phyloP scores from a whole-genome alignment of 108 stramenopile species.

The Epithemia pelagica region DNA sequence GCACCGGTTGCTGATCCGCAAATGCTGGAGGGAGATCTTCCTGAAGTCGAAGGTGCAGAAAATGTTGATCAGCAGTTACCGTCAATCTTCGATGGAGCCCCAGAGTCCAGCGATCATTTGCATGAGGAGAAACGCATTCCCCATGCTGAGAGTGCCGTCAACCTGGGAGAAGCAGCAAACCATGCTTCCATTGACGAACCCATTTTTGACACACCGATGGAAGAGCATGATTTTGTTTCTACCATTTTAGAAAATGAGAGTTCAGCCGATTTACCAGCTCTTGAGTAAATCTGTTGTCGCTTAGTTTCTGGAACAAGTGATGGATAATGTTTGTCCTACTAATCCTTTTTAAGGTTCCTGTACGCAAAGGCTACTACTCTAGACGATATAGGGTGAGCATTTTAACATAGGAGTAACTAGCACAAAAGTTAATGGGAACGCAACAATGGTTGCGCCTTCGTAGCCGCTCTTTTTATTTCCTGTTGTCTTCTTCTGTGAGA shows the following conservation, averaged over 20 bases:
- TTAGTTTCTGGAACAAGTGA: no score
- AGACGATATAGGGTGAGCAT: no score
- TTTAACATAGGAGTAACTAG: no score
- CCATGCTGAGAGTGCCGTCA: background rate
- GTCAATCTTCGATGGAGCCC: conserved; percentile 39
- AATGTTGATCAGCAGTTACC: conserved; percentile 32
- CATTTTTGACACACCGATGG: conserved; percentile 48
- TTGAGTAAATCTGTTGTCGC: background rate
- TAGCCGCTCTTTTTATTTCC: no score
- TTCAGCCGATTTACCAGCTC: background rate
- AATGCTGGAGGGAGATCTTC: conserved; percentile 1
- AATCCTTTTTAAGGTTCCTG: no score
- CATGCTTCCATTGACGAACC: conserved; percentile 12
- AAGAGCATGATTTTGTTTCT: conserved; percentile 84
- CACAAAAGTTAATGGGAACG: no score
- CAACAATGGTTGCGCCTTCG: no score
- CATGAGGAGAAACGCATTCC: background rate
- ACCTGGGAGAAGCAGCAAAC: conserved; percentile 6
- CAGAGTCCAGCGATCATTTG: conserved; percentile 3
- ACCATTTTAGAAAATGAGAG: conserved; percentile 53
- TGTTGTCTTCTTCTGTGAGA: no score
- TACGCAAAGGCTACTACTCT: no score
- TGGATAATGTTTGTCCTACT: no score
- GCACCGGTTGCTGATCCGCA: background rate
- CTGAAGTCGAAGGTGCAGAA: conserved; percentile 21